phyloP scores from a whole-genome alignment of 2,329 filamentous ascomycete genomes.

The Ascochyta lentis region DNA sequence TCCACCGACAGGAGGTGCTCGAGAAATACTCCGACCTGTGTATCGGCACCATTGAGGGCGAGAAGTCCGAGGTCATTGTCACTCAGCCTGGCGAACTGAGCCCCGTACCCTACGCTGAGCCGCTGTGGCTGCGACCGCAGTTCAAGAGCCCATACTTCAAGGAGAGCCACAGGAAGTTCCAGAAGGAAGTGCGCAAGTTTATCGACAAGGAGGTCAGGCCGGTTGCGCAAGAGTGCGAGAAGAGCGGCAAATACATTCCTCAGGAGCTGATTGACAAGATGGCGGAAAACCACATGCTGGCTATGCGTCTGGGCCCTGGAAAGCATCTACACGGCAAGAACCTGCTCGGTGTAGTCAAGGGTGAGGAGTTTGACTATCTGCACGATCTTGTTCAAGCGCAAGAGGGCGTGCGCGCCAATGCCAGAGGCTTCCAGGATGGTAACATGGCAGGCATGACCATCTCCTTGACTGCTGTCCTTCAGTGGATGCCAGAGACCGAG shows the following conservation, averaged over 20 bases:
- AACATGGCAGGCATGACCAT: slow-evolving; percentile 90
- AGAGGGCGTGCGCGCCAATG: slow-evolving; percentile 73
- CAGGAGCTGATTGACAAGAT: slow-evolving; percentile 78
- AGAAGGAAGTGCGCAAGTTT: slow-evolving; percentile 74
- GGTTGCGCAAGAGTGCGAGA: slow-evolving; percentile 78
- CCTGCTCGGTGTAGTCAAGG: slow-evolving; percentile 72
- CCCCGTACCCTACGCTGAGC: slow-evolving; percentile 82
- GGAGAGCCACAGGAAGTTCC: slow-evolving; percentile 73
- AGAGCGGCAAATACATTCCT: slow-evolving; percentile 72
- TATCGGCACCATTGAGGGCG: slow-evolving; percentile 76
- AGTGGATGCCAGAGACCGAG: slow-evolving; percentile 73
- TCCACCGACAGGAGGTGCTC: slow-evolving; percentile 89
- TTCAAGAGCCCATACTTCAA: slow-evolving; percentile 84
- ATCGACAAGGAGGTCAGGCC: slow-evolving; percentile 73
- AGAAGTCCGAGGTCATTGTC: slow-evolving; percentile 76
- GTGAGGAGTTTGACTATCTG: slow-evolving; percentile 86
- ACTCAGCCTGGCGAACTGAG: slow-evolving; percentile 75
- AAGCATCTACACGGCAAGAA: slow-evolving; percentile 77
- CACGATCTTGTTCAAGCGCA: slow-evolving; percentile 80
- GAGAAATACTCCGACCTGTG: slow-evolving; percentile 77
- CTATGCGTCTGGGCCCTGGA: slow-evolving; percentile 83
- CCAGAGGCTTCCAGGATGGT: slow-evolving; percentile 83
- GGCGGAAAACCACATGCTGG: slow-evolving; percentile 75
- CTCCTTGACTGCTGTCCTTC: slow-evolving; percentile 77
- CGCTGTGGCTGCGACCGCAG: slow-evolving; percentile 77